phyloP scores from a whole-genome alignment of 257 asterid species.

The Ehretia macrophylla region DNA sequence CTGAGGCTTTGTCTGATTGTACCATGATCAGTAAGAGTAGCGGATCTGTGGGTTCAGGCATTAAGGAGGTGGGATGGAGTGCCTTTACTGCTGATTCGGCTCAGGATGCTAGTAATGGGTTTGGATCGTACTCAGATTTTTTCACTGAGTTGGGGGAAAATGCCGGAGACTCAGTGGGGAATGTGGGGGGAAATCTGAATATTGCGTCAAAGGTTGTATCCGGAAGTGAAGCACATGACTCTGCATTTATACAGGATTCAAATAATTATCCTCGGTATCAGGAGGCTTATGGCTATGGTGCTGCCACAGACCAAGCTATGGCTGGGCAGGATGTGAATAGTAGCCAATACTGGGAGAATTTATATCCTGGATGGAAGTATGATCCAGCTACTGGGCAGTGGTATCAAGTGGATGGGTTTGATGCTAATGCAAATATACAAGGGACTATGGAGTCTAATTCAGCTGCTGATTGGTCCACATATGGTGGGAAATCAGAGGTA shows the following conservation, averaged over 20 bases:
- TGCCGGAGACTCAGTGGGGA: conserved; percentile 41
- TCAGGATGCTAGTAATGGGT: conserved; percentile 48
- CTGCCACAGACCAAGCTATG: conserved; percentile 39
- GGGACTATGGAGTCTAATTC: conserved; percentile 25
- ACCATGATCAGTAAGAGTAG: conserved; percentile 24
- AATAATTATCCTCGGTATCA: conserved; percentile 26
- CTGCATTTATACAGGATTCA: conserved; percentile 26
- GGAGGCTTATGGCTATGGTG: conserved; percentile 29
- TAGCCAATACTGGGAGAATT: conserved; percentile 71
- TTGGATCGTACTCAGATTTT: conserved; percentile 84
- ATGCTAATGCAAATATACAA: conserved; percentile 28
- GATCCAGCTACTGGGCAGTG: conserved; percentile 72
- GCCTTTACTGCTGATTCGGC: conserved; percentile 51
- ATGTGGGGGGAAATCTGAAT: conserved; percentile 19
- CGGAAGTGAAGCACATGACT: conserved; percentile 30
- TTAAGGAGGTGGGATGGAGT: conserved; percentile 90
- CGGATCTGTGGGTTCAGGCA: conserved; percentile 48
- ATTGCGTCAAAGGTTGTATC: conserved; percentile 28
- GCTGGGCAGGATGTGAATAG: conserved; percentile 42
- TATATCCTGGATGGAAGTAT: conserved; percentile 88
- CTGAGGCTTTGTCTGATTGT: conserved; percentile 29
- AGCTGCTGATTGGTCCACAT: conserved; percentile 39
- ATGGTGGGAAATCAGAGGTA: conserved; percentile 41
- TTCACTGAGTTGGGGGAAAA: conserved; percentile 56
- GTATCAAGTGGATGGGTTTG: conserved; percentile 67